Percentiles rank a stretch among this genome's conserved stretches.
These are phyloP conservation scores for Nakazawaea holstii DNA, from an alignment of 805 yeast genomes.

Conservation along the genomic window DNA sequence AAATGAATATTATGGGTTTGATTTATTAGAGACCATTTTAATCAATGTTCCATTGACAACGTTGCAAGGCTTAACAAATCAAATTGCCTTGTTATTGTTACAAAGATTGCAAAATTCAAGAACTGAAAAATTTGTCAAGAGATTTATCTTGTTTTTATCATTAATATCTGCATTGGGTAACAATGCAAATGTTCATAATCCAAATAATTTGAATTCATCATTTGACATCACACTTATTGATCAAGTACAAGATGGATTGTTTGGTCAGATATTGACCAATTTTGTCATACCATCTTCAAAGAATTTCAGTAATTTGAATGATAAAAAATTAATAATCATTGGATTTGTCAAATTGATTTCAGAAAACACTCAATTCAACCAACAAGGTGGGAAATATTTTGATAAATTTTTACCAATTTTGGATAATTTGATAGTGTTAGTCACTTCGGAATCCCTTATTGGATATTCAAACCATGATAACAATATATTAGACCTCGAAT, in stretches of 20 bases:
- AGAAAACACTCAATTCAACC: constrained; percentile 24
- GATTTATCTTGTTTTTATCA: constrained; percentile 59
- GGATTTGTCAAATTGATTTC: constrained; percentile 42
- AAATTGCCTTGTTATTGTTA: constrained; percentile 70
- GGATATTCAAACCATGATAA: constrained; percentile 30
- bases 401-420: constrained; percentile 36
- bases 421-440: constrained; percentile 32
- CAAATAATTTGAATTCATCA: constrained; percentile 20
- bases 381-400: constrained; percentile 33
- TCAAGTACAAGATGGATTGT: constrained; percentile 60
- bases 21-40: constrained; percentile 68
- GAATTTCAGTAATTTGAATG: constrained; percentile 33
- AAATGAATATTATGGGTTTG: constrained; percentile 81
- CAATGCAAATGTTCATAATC: constrained; percentile 19
- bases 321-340: constrained; percentile 40
- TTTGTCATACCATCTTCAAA: constrained; percentile 45
- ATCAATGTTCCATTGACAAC: constrained; percentile 44
- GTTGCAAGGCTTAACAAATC: constrained; percentile 53
- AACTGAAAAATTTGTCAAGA: constrained; percentile 75
- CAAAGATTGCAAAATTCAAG: constrained; percentile 76
- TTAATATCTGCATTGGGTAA: constrained; percentile 22
- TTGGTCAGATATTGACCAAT: constrained; percentile 43
- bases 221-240: constrained; percentile 66
- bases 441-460: constrained; percentile 27
- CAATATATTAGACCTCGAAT: constrained; percentile 48